phyloP scores from a whole-genome alignment of 2,329 filamentous ascomycete genomes.

The Neonectria neomacrospora region DNA sequence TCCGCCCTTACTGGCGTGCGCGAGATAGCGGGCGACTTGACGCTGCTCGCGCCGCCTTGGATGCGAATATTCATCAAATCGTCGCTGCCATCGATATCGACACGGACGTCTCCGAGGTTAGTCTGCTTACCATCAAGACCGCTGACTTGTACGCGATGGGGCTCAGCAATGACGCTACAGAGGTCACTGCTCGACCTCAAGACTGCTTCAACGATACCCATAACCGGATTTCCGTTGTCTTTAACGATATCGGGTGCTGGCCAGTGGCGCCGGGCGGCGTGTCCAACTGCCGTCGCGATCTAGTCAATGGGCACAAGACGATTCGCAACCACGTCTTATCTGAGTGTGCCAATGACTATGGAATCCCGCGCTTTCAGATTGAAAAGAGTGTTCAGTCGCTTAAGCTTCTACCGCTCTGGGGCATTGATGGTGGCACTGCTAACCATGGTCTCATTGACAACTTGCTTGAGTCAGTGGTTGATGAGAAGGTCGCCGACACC shows the following conservation, averaged over 20 bases:
- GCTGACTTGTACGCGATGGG: constrained; percentile 36
- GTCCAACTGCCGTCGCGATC: constrained; percentile 34
- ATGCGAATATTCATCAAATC: constrained; percentile 32
- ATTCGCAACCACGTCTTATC: constrained; percentile 37
- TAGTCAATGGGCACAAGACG: constrained; percentile 36
- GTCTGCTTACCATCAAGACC: constrained; percentile 31
- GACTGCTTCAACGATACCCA: constrained; percentile 32
- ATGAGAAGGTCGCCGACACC: constrained; percentile 32
- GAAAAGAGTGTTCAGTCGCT: constrained; percentile 37
- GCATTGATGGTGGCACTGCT: constrained; percentile 33
- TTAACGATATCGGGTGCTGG: constrained; percentile 39
- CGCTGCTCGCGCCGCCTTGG: constrained; percentile 9
- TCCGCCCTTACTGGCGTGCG: constrained; percentile 24
- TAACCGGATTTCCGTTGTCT: constrained; percentile 30
- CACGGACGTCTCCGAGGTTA: constrained; percentile 32
- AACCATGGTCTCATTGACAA: constrained; percentile 35
- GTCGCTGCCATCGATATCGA: constrained; percentile 33
- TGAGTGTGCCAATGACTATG: constrained; percentile 36
- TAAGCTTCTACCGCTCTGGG: constrained; percentile 35
- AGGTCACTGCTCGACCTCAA: constrained; percentile 30
- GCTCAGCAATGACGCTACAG: constrained; percentile 33
- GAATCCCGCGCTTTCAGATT: constrained; percentile 35
- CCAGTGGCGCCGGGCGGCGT: constrained; percentile 35
- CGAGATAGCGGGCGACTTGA: constrained; percentile 22
- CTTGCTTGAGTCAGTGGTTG: constrained; percentile 31